Evolutionary conservation across 805 yeast genomes (phyloP).

Genomic region (Spathaspora hagerdaliae): DNA sequence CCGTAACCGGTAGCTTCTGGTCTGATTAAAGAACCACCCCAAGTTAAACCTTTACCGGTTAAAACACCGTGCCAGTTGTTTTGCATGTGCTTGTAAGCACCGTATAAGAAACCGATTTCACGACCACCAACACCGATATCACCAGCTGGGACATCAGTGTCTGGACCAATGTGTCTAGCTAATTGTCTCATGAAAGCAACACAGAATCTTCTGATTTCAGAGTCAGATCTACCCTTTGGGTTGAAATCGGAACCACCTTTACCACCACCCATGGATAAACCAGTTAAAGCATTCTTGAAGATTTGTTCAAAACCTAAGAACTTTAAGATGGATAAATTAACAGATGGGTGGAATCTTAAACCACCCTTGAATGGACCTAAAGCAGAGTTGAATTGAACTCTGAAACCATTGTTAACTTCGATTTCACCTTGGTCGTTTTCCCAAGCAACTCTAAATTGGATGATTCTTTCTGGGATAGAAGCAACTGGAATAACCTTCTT

Average conservation of each 20-base stretch:
- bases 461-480: slow-evolving; percentile 91
- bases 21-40: slow-evolving; percentile 99
- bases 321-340: slow-evolving; percentile 90
- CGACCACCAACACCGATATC: slow-evolving; percentile 98
- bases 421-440: slow-evolving; percentile 90
- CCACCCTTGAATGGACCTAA: slow-evolving; percentile 99
- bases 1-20: slow-evolving; percentile 99
- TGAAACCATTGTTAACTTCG: slow-evolving; percentile 95
- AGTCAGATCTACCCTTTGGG: slow-evolving; percentile 91
- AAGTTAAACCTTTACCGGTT: slow-evolving; percentile 95
- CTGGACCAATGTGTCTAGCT: slow-evolving; percentile 93
- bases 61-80: slow-evolving; percentile 96
- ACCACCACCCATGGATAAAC: slow-evolving; percentile 98
- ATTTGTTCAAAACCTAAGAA: slow-evolving; percentile 98
- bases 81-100: slow-evolving; percentile 90
- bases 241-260: slow-evolving; percentile 98
- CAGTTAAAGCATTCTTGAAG: slow-evolving; percentile 97
- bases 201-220: slow-evolving; percentile 96
- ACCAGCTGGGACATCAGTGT: slow-evolving; percentile 99
- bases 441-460: slow-evolving; percentile 98
- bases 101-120: slow-evolving; percentile 91
- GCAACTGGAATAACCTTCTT: slow-evolving; percentile 84
- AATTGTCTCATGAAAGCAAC: slow-evolving; percentile 93
- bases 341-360: slow-evolving; percentile 95
- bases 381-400: slow-evolving; percentile 98